A percentile compares a stretch with the other conserved stretches of the same genome.
These are phyloP conservation scores for Chaetomiaceae sp. DNA, from an alignment of 2,329 filamentous ascomycete genomes.

Conservation along the genomic window DNA sequence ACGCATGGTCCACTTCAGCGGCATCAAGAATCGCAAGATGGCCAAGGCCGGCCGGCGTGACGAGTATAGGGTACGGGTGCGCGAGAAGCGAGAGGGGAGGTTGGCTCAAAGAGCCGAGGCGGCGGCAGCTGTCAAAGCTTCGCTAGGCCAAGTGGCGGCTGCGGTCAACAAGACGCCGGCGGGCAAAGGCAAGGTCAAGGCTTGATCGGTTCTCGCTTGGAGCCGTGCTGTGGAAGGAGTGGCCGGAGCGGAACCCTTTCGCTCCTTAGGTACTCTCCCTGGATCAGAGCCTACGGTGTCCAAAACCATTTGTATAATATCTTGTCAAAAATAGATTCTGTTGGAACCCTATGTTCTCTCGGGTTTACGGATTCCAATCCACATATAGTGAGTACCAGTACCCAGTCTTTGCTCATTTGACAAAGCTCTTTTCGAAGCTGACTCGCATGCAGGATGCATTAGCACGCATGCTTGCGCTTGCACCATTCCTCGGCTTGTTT, in stretches of 20 bases:
- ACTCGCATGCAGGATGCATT: neutral
- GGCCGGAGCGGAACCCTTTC: too few species aligned
- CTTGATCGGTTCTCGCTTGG: neutral
- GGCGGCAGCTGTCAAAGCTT: slow-evolving; percentile 12
- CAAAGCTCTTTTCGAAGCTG: neutral
- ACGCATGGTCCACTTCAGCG: slow-evolving; percentile 18
- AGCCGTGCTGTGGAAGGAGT: neutral
- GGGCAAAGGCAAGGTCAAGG: slow-evolving; percentile 15
- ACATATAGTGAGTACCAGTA: too few species aligned
- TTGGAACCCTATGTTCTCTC: neutral
- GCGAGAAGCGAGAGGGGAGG: slow-evolving; percentile 25
- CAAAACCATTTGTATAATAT: slow-evolving; percentile 20
- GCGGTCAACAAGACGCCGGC: slow-evolving; percentile 5
- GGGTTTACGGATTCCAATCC: too few species aligned
- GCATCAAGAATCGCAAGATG: slow-evolving; percentile 27
- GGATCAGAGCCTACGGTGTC: neutral
- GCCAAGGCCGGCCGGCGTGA: slow-evolving; percentile 25
- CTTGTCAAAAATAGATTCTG: slow-evolving; percentile 17
- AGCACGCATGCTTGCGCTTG: neutral
- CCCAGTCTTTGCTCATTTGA: too few species aligned
- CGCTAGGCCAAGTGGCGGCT: slow-evolving; percentile 7
- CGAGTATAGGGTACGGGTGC: slow-evolving; percentile 24
- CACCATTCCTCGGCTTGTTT: slow-evolving; percentile 9
- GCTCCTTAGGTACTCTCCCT: too few species aligned
- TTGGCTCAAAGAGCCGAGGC: slow-evolving; percentile 22